Evolutionary conservation across 2,329 filamentous ascomycete genomes (phyloP).

Genomic region (Thelonectria blattea): DNA sequence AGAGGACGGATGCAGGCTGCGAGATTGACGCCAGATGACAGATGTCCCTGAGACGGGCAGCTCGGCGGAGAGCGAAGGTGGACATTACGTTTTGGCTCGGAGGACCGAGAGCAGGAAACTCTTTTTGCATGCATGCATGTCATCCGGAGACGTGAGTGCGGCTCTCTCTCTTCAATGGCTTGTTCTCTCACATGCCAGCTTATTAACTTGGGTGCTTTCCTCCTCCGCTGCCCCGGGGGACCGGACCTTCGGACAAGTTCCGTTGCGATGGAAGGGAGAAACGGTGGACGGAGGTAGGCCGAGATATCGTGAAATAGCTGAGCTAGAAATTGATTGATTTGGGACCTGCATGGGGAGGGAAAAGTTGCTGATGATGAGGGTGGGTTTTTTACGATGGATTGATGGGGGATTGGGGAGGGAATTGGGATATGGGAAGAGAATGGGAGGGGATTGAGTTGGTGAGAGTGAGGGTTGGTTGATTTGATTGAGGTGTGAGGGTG

Average conservation of each 20-base stretch:
- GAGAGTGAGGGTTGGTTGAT: background rate
- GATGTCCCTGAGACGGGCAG: background rate
- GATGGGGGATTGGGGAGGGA: too few species aligned
- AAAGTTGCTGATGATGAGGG: too few species aligned
- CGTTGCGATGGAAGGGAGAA: slow-evolving; percentile 27
- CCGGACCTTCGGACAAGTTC: slow-evolving; percentile 37
- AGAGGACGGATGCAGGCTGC: too few species aligned
- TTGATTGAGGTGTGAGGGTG: background rate
- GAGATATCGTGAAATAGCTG: slow-evolving; percentile 20
- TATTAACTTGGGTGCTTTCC: too few species aligned
- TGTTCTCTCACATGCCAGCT: slow-evolving; percentile 39
- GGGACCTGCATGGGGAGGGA: too few species aligned
- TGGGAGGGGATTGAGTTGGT: background rate
- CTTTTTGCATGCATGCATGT: background rate
- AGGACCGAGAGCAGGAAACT: background rate
- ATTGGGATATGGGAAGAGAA: background rate
- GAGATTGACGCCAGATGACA: background rate
- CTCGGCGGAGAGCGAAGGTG: background rate
- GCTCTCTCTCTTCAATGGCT: background rate
- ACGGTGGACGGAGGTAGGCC: slow-evolving; percentile 34
- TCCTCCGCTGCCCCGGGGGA: slow-evolving; percentile 41
- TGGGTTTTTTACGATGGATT: too few species aligned
- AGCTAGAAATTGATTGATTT: too few species aligned
- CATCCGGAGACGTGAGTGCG: slow-evolving; percentile 1
- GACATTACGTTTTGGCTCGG: background rate